Conservation (phyloP, 176 grass and related monocot species). For the Aegilops bicornis region DNA sequence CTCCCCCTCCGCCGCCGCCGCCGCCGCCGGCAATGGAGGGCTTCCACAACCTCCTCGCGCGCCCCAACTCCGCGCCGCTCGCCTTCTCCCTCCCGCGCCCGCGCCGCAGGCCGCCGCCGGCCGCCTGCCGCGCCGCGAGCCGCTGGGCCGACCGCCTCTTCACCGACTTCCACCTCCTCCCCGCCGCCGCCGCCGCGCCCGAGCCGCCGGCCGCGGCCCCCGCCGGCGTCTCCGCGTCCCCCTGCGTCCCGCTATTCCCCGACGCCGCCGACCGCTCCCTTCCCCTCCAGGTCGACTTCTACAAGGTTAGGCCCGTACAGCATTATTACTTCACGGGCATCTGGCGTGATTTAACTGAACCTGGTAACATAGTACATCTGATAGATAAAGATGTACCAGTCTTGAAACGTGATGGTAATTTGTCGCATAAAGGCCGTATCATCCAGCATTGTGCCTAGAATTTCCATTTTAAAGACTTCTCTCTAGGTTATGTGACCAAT, state of each 20-base stretch:
- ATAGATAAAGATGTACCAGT: too few species aligned
- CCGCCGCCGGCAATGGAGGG: constrained; percentile 47
- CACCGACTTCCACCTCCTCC: constrained; percentile 79
- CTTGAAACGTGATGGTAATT: not conserved
- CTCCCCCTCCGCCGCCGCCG: not conserved
- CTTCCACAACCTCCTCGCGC: constrained; percentile 38
- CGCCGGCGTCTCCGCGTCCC: not conserved
- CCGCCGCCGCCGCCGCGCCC: constrained; percentile 35
- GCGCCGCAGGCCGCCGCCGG: not conserved
- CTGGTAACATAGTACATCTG: not conserved
- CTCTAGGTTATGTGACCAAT: not conserved
- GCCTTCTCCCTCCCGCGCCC: constrained; percentile 17
- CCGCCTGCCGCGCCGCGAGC: constrained; percentile 66
- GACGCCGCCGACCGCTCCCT: constrained; percentile 51
- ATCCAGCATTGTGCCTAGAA: not conserved
- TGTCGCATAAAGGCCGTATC: not conserved
- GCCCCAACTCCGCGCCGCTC: constrained; percentile 46
- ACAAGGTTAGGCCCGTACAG: constrained; percentile 48
- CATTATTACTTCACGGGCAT: not conserved
- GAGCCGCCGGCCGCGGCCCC: constrained; percentile 23
- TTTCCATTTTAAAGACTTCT: not conserved
- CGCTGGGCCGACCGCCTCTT: constrained; percentile 94
- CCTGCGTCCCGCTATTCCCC: constrained; percentile 63
- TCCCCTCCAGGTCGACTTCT: constrained; percentile 77
- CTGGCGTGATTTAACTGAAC: not conserved